Percentiles rank a stretch among this genome's conserved stretches.
These are phyloP conservation scores for Solanum verrucosum DNA, from an alignment of 257 asterid genomes.

Conservation along the genomic window DNA sequence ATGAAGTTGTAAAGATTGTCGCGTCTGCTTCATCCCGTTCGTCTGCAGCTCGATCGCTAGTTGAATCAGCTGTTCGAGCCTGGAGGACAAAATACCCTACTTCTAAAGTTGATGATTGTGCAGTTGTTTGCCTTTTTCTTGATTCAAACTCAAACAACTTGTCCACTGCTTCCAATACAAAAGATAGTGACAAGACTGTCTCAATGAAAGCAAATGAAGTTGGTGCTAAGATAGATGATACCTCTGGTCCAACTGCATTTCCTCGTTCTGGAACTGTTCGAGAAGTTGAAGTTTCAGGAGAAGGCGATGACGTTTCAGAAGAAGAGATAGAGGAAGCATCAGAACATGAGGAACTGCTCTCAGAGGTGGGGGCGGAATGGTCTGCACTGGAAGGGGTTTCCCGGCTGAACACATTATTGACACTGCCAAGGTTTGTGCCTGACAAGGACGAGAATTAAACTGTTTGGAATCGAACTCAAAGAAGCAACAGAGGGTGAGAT, in stretches of 20 bases:
- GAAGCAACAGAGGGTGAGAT: conserved; percentile 20
- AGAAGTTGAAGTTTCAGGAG: conserved; percentile 9
- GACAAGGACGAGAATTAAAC: conserved; percentile 40
- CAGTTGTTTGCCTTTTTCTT: conserved; percentile 77
- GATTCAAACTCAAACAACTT: conserved; percentile 25
- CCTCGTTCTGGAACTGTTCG: conserved; percentile 22
- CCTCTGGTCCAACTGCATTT: conserved; percentile 10
- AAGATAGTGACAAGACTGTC: conserved; percentile 24
- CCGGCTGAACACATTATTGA: conserved; percentile 58
- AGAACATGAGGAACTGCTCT: conserved; percentile 20
- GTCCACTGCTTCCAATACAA: conserved; percentile 18
- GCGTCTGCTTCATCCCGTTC: conserved; percentile 45
- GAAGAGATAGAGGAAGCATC: conserved; percentile 14
- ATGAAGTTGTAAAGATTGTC: conserved; percentile 66
- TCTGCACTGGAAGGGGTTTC: conserved; percentile 74
- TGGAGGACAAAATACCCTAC: conserved; percentile 79
- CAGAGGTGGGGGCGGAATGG: conserved; percentile 47
- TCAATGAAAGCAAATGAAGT: conserved; percentile 12
- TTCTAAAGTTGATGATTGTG: conserved; percentile 76
- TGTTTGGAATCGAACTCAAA: conserved; percentile 26
- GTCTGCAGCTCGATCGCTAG: conserved; percentile 48
- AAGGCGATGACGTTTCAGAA: conserved; percentile 28
- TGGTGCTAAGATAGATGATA: conserved; percentile 2
- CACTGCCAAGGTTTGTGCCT: conserved; percentile 62
- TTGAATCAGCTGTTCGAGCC: conserved; percentile 58